phyloP scores from a whole-genome alignment of 306 rosid genomes.

The Dalbergia cochinchinensis region DNA sequence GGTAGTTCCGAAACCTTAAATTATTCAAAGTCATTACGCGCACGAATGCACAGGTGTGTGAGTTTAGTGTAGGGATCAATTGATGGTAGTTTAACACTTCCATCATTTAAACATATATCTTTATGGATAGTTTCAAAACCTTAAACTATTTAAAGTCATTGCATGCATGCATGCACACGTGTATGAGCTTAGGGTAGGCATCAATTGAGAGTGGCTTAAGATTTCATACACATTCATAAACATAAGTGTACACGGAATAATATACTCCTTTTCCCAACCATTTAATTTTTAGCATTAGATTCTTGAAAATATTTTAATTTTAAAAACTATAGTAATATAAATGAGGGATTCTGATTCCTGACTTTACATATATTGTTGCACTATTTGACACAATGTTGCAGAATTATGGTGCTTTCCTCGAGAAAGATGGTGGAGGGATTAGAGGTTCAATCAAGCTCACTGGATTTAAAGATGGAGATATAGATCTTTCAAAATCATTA shows the following conservation, averaged over 20 bases:
- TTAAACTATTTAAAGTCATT: no score
- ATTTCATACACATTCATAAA: slow-evolving; percentile 28
- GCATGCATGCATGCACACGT: no score
- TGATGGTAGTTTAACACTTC: slow-evolving; percentile 15
- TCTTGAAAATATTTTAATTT: background rate
- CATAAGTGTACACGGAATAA: background rate
- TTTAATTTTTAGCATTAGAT: background rate
- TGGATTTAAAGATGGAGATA: slow-evolving; percentile 75
- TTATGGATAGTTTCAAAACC: no score
- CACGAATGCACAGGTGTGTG: background rate
- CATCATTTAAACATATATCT: no score
- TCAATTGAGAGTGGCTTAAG: background rate
- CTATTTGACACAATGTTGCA: slow-evolving; percentile 51
- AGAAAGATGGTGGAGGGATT: slow-evolving; percentile 94
- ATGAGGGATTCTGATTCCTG: slow-evolving; percentile 36
- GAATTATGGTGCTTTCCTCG: slow-evolving; percentile 93
- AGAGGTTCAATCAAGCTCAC: slow-evolving; percentile 78
- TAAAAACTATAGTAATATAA: slow-evolving; percentile 13
- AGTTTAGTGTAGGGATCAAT: background rate
- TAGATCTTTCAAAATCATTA: slow-evolving; percentile 73
- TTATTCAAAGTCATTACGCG: background rate
- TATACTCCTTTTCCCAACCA: background rate
- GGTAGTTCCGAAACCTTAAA: slow-evolving; percentile 29
- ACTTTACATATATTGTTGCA: slow-evolving; percentile 39
- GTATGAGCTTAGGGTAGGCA: no score